Conservation (phyloP, 2,329 filamentous ascomycete species). For the Nemania sp. region DNA sequence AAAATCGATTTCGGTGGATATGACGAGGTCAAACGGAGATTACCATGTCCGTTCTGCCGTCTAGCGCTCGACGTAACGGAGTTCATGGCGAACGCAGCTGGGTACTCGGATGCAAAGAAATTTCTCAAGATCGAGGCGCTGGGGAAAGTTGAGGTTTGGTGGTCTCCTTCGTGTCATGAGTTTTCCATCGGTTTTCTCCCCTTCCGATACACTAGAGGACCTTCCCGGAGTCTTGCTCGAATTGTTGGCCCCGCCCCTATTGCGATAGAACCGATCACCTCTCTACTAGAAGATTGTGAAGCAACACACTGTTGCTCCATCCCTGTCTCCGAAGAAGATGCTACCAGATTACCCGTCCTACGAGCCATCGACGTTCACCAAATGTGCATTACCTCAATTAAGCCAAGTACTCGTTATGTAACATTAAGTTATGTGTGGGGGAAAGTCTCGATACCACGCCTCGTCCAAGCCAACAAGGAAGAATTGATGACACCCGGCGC, state of each 20-base stretch:
- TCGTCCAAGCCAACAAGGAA: background rate
- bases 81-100: background rate
- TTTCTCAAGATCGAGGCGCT: no score
- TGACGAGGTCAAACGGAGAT: background rate
- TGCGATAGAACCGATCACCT: background rate
- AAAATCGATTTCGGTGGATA: background rate
- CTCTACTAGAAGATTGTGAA: background rate
- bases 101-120: background rate
- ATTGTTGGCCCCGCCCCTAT: background rate
- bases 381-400: background rate
- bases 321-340: background rate
- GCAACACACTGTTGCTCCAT: background rate
- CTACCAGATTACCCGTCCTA: background rate
- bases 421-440: conserved; percentile 9
- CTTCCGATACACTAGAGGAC: background rate
- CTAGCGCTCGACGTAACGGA: background rate
- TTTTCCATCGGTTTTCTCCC: no score
- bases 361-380: background rate
- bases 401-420: background rate
- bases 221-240: background rate
- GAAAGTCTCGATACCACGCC: background rate
- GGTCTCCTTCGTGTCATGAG: no score
- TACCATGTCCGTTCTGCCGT: conserved; percentile 1
- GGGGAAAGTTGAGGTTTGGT: no score
- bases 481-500: background rate